phyloP scores from a whole-genome alignment of 1,284 basidiomycete genomes.

The Marasmius tenuissimus region DNA sequence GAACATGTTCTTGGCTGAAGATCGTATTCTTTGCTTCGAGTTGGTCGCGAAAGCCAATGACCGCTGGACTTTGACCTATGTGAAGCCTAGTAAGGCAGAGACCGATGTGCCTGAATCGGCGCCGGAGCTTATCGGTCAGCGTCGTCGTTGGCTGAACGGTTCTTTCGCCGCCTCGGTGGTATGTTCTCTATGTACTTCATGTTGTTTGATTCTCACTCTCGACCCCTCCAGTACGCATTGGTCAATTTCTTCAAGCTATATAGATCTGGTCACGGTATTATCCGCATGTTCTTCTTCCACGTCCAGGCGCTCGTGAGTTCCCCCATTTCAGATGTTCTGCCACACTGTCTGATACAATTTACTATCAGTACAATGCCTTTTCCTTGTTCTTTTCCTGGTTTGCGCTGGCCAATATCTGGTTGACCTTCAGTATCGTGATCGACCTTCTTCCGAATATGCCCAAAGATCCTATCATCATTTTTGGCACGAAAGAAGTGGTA shows the following conservation, averaged over 20 bases:
- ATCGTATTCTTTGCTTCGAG: conserved; percentile 96
- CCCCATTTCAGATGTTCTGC: not conserved
- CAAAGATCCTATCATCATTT: conserved; percentile 51
- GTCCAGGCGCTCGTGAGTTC: conserved; percentile 80
- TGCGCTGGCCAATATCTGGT: conserved; percentile 90
- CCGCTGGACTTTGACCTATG: conserved; percentile 90
- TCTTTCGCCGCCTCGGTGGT: conserved; percentile 95
- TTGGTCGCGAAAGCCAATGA: conserved; percentile 89
- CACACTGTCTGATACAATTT: conserved; percentile 5
- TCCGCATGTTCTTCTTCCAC: conserved; percentile 95
- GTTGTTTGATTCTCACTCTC: not conserved
- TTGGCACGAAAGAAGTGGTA: conserved; percentile 67
- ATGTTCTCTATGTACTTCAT: conserved; percentile 29
- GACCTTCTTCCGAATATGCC: conserved; percentile 73
- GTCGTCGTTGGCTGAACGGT: conserved; percentile 95
- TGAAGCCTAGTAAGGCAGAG: conserved; percentile 94
- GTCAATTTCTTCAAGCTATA: conserved; percentile 95
- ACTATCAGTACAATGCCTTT: conserved; percentile 69
- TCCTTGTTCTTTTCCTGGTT: conserved; percentile 90
- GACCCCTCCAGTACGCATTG: conserved; percentile 68
- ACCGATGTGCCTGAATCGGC: conserved; percentile 93
- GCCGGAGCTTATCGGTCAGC: conserved; percentile 91
- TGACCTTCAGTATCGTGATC: conserved; percentile 96
- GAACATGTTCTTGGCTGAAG: conserved; percentile 95
- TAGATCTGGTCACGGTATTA: conserved; percentile 77